Conservation (phyloP, 768 basidiomycete genomes). For the Tricholoma matsutake region DNA sequence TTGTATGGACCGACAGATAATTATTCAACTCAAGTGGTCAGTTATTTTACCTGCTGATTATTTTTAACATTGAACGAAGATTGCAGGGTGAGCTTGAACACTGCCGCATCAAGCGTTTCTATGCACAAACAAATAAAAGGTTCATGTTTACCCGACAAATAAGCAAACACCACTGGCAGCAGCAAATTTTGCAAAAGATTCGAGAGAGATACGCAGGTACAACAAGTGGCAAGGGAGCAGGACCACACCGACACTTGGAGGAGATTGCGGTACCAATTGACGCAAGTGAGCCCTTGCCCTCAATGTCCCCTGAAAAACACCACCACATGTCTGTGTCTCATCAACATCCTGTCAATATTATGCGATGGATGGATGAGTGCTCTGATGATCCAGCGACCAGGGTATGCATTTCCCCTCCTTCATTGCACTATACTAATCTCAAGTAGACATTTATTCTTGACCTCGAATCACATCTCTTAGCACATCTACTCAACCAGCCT, state of each 20-base stretch:
- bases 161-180: neutral
- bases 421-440: neutral
- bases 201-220: neutral
- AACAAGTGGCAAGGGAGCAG: neutral
- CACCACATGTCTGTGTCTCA: too few relatives aligned
- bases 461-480: too few relatives aligned
- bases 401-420: neutral
- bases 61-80: neutral
- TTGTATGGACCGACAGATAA: slow-evolving; percentile 8
- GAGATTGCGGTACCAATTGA: too few relatives aligned
- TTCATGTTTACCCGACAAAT: neutral
- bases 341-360: too few relatives aligned
- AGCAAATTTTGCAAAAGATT: neutral
- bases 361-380: too few relatives aligned
- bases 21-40: slow-evolving; percentile 14
- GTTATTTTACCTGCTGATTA: neutral
- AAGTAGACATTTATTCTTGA: too few relatives aligned
- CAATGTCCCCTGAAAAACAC: too few relatives aligned
- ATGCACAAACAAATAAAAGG: slow-evolving; percentile 3
- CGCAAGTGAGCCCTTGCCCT: too few relatives aligned
- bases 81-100: slow-evolving; percentile 14
- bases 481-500: too few relatives aligned
- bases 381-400: too few relatives aligned
- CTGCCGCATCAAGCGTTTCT: slow-evolving; percentile 3
- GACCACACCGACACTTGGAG: neutral